Base-by-base conservation (phyloP, 129 eudicot genomes). In the Logfia minima region DNA sequence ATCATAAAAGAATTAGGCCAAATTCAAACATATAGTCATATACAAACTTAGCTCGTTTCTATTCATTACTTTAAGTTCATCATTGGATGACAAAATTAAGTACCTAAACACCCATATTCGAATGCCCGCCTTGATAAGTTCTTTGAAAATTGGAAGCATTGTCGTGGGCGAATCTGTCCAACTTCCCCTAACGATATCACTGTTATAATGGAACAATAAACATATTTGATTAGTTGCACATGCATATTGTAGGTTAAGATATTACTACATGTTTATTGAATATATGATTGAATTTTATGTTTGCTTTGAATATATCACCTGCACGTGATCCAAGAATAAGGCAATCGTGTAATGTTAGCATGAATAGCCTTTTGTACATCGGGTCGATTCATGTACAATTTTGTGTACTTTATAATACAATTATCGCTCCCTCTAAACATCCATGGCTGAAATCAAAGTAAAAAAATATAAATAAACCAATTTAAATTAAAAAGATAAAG, bases 71-170 rank as follows among this genome's bases (percentile, higher is more conserved):
- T 17, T 16, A 18, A 24, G 1, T 24, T 39, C 3, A 4, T 61
- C 21, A 7, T 23, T 22, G 0, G 6, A 39, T 19, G 6, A 58
- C 2, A 39, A 31, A 60, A 19, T 2, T 3, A 81, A 66, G 77
- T 79, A 87, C 92, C 96, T 87, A 77, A 66, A 90, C n/a, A 90
- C 88, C 96, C 96, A 88, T 53, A 90, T 86, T 8, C 90, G 85
- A 22, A 87, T 9, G 8, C 89, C 92, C 21, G 96, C 90, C 62
- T 82, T 87, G 74, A 90, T 87, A 74, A 90, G 96, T 66, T 90
- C 89, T 52, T 80, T 83, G 77, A 90, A 72, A 59, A 88, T 86
- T 18, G 96, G 92, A 79, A 90, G 96, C 82, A 88, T 76, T 17
- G 96, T 82, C 68, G 58, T 76, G 45, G 92, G 96, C 18, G 92